Evolutionary conservation across 306 rosid genomes (phyloP), one percentile per base, ranked within the genome.

Genomic region (Pterocarpus santalinus): DNA sequence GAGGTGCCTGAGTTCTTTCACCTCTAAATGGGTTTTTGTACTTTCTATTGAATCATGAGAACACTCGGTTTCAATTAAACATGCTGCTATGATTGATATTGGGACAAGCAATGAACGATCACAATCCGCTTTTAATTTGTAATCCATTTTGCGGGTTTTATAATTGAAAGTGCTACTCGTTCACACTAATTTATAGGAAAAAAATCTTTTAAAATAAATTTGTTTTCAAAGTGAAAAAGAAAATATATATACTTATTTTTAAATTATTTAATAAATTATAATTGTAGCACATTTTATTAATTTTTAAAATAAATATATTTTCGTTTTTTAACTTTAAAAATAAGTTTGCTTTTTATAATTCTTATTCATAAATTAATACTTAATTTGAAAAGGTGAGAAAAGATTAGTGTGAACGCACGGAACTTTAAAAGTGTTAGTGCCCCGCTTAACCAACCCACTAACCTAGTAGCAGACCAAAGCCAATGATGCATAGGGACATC

Each of bases 361-460:
- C 12, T 43, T 2, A 8, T 43, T 43, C 16, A 12, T 51, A 51
- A 11, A 49, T 49, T 49, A 11, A 0, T 3, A 1, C 6, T 12
- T 5, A 2, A 12, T 16, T 15, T 15, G 60, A 3, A 53, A 15
- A 33, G 5, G 46, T 7, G 1, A 8, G 8, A 72, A 8, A 43
- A 10, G 32, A 6, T 1, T 16, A 34, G 65, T 39, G 64, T 58
- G 56, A 11, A 4, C 4, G 51, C 53, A 53, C 57, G 44, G 7
- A 17, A 14, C 49, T 69, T 66, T 6, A 38, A 33, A 53, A 32
- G 52, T 55, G 32, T 17, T 3, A 43, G 84, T 78, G 86, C 36
- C 8, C 64, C 86, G 80, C 86, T 88, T 81, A 73, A 88, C 84
- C 91, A 80, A 82, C 91, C 88, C 87, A 88, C 89, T 53, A 36